Evolutionary conservation across 2,329 filamentous ascomycete species (phyloP), one percentile per base, ranked within the genome.

Genomic region (Beauveria varroae): DNA sequence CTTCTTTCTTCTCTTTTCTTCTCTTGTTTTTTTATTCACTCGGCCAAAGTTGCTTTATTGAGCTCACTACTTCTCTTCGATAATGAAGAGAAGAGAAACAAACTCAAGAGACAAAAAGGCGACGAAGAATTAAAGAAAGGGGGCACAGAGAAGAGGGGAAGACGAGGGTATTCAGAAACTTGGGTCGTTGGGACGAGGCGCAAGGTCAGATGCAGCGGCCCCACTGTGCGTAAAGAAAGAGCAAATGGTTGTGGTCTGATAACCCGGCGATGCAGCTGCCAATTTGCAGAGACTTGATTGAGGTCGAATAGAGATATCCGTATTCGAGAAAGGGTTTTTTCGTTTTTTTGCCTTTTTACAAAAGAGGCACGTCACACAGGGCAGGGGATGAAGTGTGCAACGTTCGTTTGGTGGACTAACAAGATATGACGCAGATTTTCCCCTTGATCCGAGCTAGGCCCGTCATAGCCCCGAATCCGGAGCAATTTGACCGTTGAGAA

Each of bases 101-200:
- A 34, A 9, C 5, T 10, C 2, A 10, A n/a, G 16, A 40, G 28
- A 40, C 28, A 20, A 50, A 18, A 22, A 22, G 34, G 34, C 34
- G 14, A 37, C 34, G 34, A 1, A 16, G 16, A 37, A 16, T 6
- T 2, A 24, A 16, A 28, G 52, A 24, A 53, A 20, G 18, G 56
- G 52, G 26, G n/a, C 7, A 22, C 20, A 28, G 22, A 43, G 56
- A 58, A 58, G 56, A 58, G 56, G 56, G 56, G 46, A 28, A 51
- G 56, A 51, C 56, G 56, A 58, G 56, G 56, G 20, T 58, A 58
- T 58, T 58, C 56, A 58, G 22, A 58, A n/a, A 47, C 28, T 20
- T 16, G n/a, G 34, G 16, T 8, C 46, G 30, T 51, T 51, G 46
- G 46, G 18, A 58, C 24, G 54, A 47, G 53, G 53, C 53, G 53